Evolutionary conservation across 176 grass and related monocot genomes (phyloP).

Genomic region (Triticum timopheevii): DNA sequence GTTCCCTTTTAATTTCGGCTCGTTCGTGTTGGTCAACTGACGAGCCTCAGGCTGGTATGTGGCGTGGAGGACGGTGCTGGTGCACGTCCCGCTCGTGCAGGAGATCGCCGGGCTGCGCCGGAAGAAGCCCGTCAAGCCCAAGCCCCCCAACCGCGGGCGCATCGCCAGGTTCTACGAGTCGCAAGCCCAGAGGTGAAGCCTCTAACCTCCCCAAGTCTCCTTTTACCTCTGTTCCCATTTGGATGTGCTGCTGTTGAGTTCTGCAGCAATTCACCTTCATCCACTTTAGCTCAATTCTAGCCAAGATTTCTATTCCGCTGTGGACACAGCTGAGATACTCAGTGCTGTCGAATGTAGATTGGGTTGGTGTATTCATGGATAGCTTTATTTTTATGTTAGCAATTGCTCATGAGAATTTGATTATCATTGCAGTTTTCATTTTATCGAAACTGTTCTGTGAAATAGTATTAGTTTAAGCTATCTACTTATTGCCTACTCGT

Average conservation of each 20-base stretch:
- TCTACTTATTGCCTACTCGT: not conserved
- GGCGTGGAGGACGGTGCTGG: slow-evolving; percentile 93
- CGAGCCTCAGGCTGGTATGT: slow-evolving; percentile 75
- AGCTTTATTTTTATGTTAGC: not conserved
- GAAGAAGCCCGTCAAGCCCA: slow-evolving; percentile 85
- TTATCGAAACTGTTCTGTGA: not conserved
- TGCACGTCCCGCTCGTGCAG: slow-evolving; percentile 93
- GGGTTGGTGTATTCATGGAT: not conserved
- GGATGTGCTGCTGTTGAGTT: not conserved
- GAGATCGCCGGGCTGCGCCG: slow-evolving; percentile 88
- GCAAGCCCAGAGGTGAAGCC: slow-evolving; percentile 38
- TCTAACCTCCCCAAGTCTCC: not conserved
- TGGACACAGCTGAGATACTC: not conserved
- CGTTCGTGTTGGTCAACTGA: slow-evolving; percentile 1
- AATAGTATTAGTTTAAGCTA: not conserved
- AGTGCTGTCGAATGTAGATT: not conserved
- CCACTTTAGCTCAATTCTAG: not conserved
- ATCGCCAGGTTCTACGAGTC: slow-evolving; percentile 65
- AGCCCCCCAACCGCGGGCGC: slow-evolving; percentile 59
- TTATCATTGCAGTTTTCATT: not conserved
- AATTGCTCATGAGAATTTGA: not conserved
- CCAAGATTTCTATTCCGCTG: not conserved
- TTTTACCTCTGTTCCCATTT: not conserved
- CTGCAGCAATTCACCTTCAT: not conserved
- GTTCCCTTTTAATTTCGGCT: not conserved